Base-by-base conservation (phyloP, 441 rosid species). In the Dalechampia spathulata region DNA sequence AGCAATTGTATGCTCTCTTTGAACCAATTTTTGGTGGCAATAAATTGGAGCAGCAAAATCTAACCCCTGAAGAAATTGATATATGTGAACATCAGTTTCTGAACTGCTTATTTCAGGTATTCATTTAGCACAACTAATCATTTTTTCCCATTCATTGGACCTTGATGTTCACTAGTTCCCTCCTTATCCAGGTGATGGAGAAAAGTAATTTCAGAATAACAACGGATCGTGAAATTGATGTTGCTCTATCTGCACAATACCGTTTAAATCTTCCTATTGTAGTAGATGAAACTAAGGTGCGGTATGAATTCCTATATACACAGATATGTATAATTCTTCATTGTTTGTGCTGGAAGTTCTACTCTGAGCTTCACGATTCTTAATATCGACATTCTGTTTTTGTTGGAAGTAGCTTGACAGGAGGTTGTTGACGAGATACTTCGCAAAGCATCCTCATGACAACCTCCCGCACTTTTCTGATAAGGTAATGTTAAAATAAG, bases 231-330 rank as follows among this genome's bases (percentile, higher is more conserved):
- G 97, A 87, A 79, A 77, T 87, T 65, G 83, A 83, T 45, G 70
- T 86, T 66, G 95, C 97, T 36, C 83, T 63, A 36, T 73, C 90
- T 46, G 91, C 78, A 34, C 89, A 87, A 70, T 90, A 90, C 62
- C 95, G 77, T 66, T 78, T 90, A 14, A 85, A 87, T 76, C 87
- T 87, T 60, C 95, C 97, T 25, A 90, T 90, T 46, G 68, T 64
- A 27, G 93, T 86, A 48, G 72, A 90, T 65, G 94, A 85, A 50
- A 57, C 83, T 5, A 85, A 83, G 95, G 95, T 84, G 30, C 34
- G 34, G 34, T 7, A 4, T 4, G 20, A 16, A 23, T 8, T 37
- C 30, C 25, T 37, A 12, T 12, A 6, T 37, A 36, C 14, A 22
- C 10, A 20, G 1, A 53, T 40, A 14, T 8, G 6, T 32, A 19